These are phyloP conservation scores for Carex cristatella DNA, from an alignment of 176 grass and related monocot genomes.

Conservation along the genomic window DNA sequence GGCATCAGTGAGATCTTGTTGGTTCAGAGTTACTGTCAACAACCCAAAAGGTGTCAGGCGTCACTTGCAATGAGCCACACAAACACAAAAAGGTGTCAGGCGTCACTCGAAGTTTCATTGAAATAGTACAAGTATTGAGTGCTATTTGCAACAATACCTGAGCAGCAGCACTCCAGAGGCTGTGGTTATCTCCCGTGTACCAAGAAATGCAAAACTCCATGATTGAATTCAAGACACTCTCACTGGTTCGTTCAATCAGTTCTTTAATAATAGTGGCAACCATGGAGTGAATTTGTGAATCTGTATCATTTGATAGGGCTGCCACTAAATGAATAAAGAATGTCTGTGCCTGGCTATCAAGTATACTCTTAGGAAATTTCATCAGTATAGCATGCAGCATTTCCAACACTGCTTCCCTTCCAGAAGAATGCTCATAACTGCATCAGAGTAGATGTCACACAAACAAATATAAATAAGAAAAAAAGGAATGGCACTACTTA, in stretches of 20 bases:
- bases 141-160: conserved; percentile 41
- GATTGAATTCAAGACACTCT: conserved; percentile 49
- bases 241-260: conserved; percentile 49
- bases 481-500: background rate
- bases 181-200: conserved; percentile 64
- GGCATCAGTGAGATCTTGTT: background rate
- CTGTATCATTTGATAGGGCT: conserved; percentile 68
- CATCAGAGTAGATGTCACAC: conserved; percentile 20
- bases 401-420: conserved; percentile 90
- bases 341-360: conserved; percentile 77
- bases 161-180: conserved; percentile 76
- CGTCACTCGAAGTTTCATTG: background rate
- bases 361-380: conserved; percentile 82
- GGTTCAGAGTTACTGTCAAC: background rate
- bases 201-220: conserved; percentile 63
- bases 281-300: conserved; percentile 59
- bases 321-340: conserved; percentile 84
- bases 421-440: conserved; percentile 86
- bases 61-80: background rate
- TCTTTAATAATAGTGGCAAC: conserved; percentile 55
- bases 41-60: background rate
- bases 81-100: background rate
- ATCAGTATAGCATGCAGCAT: conserved; percentile 81
- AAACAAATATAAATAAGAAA: conserved; percentile 13
- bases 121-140: background rate